Base-by-base conservation (phyloP, 495 filamentous ascomycete genomes). In the Penicillium psychrofluorescens region DNA sequence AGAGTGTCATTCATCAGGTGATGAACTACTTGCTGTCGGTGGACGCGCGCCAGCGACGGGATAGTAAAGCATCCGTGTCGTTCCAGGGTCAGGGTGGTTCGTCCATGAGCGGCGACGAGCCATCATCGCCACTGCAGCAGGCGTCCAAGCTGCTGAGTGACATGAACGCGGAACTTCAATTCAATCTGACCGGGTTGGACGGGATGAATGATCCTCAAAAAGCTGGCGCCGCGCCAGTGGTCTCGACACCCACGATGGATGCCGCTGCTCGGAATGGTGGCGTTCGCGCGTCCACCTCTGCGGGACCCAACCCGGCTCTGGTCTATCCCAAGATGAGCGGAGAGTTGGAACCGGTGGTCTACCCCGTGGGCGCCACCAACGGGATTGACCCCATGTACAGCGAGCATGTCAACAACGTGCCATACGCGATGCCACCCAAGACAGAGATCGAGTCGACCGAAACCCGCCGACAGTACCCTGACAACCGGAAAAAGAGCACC, bases 341-440 rank as follows among this genome's bases (percentile, higher is more conserved):
- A 16, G 90, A 95, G 38, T 68, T 88, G 34, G 87, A 92, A 46
- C 80, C 81, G 43, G 75, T 94, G 46, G 88, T 95, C 11, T 96
- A 96, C 61, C 90, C 90, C 0, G 87, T 94, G 12, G 90, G 90
- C 0, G 79, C 88, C 39, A 90, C 83, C 6, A 84, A 90, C 46
- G 90, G 90, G 16, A 96, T 96, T 55, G 90, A 96, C 62, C 90
- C 90, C 7, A 90, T 91, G 78, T 90, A 91, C 55, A 84, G 86
- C 49, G 90, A 95, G 48, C 89, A 96, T 54, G 87, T 95, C 53
- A 77, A 88, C 67, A 95, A 95, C 51, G 91, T 96, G 34, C 90
- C 90, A 1, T 96, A 95, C 55, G 54, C 81, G 38, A 64, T 86
- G 65, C 84, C 83, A 2, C 56, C 80, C 13, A 82, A 82, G 46